A percentile compares a stretch with the other conserved stretches of the same genome.
phyloP scores from a whole-genome alignment of 2,329 filamentous ascomycete species.

The Colletotrichum trifolii region DNA sequence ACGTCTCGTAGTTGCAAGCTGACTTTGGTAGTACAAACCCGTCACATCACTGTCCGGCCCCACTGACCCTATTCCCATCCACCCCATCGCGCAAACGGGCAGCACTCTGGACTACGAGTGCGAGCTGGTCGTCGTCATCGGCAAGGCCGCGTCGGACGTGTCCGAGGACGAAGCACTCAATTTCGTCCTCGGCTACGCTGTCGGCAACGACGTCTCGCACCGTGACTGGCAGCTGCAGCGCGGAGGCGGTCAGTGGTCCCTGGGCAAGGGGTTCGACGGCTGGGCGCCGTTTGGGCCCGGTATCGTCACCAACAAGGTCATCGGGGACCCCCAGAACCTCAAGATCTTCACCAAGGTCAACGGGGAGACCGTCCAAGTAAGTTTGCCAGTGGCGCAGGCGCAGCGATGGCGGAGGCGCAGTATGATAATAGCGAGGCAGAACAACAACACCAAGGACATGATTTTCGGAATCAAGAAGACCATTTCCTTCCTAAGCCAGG shows the following conservation, averaged over 20 bases:
- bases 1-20: not conserved
- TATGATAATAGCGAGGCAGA: constrained; percentile 43
- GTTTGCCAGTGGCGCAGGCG: constrained; percentile 1
- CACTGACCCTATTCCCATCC: constrained; percentile 73
- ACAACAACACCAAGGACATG: constrained; percentile 69
- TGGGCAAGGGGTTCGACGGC: constrained; percentile 80
- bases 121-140: constrained; percentile 80
- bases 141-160: constrained; percentile 73
- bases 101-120: constrained; percentile 83
- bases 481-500: constrained; percentile 69
- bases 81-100: constrained; percentile 71
- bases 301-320: constrained; percentile 69
- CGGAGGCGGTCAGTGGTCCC: constrained; percentile 76
- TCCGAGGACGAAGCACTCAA: constrained; percentile 73
- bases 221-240: constrained; percentile 79
- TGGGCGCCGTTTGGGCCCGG: constrained; percentile 81
- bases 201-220: constrained; percentile 85
- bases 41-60: constrained; percentile 73
- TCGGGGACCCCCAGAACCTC: constrained; percentile 67
- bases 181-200: constrained; percentile 79
- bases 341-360: constrained; percentile 70
- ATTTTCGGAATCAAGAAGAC: constrained; percentile 71
- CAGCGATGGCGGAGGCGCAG: not conserved
- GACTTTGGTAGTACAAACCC: constrained; percentile 68
- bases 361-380: constrained; percentile 65